Evolutionary conservation across 495 filamentous ascomycete species (phyloP).

Genomic region (Podospora pseudocomata): DNA sequence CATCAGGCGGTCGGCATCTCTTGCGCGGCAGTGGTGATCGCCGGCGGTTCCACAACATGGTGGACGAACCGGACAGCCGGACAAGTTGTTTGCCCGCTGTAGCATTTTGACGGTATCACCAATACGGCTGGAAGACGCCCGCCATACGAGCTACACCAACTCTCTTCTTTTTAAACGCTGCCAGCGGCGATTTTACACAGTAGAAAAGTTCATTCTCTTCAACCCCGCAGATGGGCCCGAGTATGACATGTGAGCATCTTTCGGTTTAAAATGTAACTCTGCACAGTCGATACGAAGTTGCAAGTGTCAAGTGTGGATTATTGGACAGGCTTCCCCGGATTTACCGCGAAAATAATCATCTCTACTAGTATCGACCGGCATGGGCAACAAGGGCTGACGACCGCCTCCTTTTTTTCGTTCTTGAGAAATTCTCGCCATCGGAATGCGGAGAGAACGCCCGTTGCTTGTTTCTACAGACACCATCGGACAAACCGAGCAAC

Average conservation of each 20-base stretch:
- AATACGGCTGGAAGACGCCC: not conserved
- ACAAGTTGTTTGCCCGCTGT: not conserved
- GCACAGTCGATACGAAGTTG: not conserved
- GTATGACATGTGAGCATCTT: not conserved
- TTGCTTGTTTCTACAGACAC: not conserved
- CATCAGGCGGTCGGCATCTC: not conserved
- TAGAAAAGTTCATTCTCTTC: not conserved
- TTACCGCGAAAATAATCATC: not conserved
- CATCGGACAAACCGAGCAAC: not conserved
- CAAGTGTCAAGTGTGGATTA: conserved; percentile 3
- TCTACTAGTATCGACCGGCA: too few relatives aligned
- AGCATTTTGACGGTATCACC: not conserved
- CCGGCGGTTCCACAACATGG: not conserved
- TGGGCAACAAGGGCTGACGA: too few relatives aligned
- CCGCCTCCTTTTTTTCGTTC: not conserved
- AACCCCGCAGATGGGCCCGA: not conserved
- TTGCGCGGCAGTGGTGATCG: not conserved
- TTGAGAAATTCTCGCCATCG: not conserved
- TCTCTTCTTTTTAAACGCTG: not conserved
- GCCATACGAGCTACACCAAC: not conserved
- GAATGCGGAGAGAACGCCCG: not conserved
- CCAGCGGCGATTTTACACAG: not conserved
- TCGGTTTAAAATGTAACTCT: not conserved
- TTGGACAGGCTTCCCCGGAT: not conserved
- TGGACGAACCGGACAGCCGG: not conserved